phyloP scores from a whole-genome alignment of 2,329 filamentous ascomycete species.

The Fusarium pseudonygamai region DNA sequence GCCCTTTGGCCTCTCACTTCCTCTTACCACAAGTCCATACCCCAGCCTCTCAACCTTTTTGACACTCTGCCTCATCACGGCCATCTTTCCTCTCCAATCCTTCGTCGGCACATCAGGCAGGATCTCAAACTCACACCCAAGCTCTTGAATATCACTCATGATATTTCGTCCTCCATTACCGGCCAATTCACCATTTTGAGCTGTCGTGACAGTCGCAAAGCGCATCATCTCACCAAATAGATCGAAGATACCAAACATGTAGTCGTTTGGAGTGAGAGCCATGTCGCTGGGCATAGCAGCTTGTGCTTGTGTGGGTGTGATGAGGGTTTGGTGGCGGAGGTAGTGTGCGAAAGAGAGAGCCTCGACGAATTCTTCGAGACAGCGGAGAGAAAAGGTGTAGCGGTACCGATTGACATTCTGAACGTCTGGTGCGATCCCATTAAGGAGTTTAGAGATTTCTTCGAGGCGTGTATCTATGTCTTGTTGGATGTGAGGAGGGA shows the following conservation, averaged over 20 bases:
- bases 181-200: conserved; percentile 70
- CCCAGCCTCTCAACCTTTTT: conserved; percentile 92
- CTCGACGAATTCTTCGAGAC: conserved; percentile 94
- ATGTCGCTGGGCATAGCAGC: conserved; percentile 63
- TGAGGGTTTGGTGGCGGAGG: conserved; percentile 77
- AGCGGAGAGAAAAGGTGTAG: conserved; percentile 82
- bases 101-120: conserved; percentile 67
- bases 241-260: conserved; percentile 90
- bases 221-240: conserved; percentile 97
- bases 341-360: conserved; percentile 91
- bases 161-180: conserved; percentile 64
- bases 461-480: conserved; percentile 75
- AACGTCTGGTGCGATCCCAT: conserved; percentile 75
- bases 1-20: conserved; percentile 87
- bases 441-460: conserved; percentile 76
- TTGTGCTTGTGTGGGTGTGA: conserved; percentile 71
- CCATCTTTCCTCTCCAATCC: conserved; percentile 80
- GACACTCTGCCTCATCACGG: conserved; percentile 87
- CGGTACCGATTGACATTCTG: conserved; percentile 82
- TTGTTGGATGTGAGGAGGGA: conserved; percentile 75
- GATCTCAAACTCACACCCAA: conserved; percentile 80
- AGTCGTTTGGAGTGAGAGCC: conserved; percentile 80
- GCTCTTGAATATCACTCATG: conserved; percentile 80
- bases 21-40: conserved; percentile 87
- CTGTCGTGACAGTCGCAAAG: conserved; percentile 89